Conservation (phyloP, 1,284 basidiomycete species). For the Vanrija pseudolonga region DNA sequence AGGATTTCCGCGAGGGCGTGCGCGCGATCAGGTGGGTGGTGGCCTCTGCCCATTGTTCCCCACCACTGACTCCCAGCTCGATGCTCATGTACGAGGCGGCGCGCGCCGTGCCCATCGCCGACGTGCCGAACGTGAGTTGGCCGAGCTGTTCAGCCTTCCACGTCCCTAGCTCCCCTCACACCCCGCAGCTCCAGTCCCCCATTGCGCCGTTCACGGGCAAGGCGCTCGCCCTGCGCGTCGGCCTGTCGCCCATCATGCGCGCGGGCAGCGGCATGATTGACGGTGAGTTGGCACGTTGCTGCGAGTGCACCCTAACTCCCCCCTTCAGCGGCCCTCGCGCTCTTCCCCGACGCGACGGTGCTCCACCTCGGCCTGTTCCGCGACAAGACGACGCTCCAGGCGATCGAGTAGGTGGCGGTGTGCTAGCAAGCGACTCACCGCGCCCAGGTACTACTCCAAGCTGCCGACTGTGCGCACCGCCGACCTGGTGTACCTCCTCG, state of each 20-base stretch:
- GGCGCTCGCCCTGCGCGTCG: constrained; percentile 60
- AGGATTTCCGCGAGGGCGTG: constrained; percentile 43
- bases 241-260: constrained; percentile 83
- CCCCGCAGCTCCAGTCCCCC: constrained; percentile 43
- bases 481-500: constrained; percentile 78
- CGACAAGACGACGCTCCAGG: constrained; percentile 83
- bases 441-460: constrained; percentile 79
- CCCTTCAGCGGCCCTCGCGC: constrained; percentile 60
- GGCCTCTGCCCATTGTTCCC: neutral
- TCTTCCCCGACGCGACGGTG: constrained; percentile 82
- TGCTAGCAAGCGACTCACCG: neutral
- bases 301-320: neutral
- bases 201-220: constrained; percentile 49
- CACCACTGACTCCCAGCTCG: constrained; percentile 18
- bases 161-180: constrained; percentile 43
- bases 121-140: constrained; percentile 38
- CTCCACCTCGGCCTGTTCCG: constrained; percentile 88
- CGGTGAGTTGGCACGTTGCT: constrained; percentile 51
- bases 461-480: constrained; percentile 72
- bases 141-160: constrained; percentile 19
- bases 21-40: constrained; percentile 32
- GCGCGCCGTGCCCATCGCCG: constrained; percentile 24
- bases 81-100: constrained; percentile 43
- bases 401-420: constrained; percentile 69
- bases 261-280: constrained; percentile 95